Evolutionary conservation across 345 rosid genomes (phyloP).

Genomic region (Eucalyptus pauciflora): DNA sequence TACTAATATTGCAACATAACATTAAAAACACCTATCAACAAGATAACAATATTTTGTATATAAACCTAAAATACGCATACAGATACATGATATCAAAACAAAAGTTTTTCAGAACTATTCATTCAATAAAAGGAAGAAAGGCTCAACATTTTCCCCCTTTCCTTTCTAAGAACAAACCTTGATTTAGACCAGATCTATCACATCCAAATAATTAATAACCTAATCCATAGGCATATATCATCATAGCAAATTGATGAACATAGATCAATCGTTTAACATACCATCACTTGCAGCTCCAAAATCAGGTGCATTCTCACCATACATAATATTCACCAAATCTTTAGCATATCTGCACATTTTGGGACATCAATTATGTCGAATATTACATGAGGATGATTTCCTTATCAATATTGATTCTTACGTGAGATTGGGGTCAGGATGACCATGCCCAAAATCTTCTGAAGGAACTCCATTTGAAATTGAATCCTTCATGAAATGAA

Average conservation of each 20-base stretch:
- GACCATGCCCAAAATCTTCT: conserved; percentile 96
- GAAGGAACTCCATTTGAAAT: conserved; percentile 76
- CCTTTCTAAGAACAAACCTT: not conserved
- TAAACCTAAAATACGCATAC: not conserved
- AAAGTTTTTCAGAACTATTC: not conserved
- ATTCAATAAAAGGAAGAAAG: not conserved
- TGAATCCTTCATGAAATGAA: conserved; percentile 48
- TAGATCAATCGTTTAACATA: conserved; percentile 9
- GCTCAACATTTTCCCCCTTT: not conserved
- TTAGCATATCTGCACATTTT: conserved; percentile 64
- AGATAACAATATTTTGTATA: not conserved
- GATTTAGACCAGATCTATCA: not conserved
- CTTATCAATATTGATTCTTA: conserved; percentile 18
- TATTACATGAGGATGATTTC: not conserved
- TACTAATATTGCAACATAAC: not conserved
- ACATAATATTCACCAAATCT: conserved; percentile 81
- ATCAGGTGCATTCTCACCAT: conserved; percentile 74
- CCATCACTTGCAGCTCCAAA: conserved; percentile 98
- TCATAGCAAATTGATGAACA: not conserved
- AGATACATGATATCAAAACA: not conserved
- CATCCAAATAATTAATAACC: not conserved
- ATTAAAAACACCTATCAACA: not conserved
- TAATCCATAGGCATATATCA: not conserved
- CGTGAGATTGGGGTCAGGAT: conserved; percentile 97
- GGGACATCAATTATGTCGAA: not conserved